Evolutionary conservation across 2,329 filamentous ascomycete species (phyloP).

Genomic region (Botryosphaeria agaves): DNA sequence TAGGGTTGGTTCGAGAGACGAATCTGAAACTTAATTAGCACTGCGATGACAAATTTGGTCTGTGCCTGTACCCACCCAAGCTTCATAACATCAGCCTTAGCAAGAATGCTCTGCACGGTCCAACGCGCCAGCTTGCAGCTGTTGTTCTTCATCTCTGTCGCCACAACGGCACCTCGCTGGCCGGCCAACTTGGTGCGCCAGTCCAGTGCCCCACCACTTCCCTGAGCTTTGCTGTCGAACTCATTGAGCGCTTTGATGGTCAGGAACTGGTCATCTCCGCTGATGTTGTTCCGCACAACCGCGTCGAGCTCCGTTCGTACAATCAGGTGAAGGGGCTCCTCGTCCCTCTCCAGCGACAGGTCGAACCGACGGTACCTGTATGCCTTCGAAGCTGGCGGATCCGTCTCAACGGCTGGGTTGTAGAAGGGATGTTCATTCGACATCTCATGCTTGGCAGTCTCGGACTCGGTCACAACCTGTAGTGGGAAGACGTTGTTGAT

Average conservation of each 20-base stretch:
- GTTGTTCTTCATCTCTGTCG: slow-evolving; percentile 99
- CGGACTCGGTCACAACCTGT: slow-evolving; percentile 78
- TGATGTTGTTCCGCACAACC: slow-evolving; percentile 86
- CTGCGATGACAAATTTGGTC: no score
- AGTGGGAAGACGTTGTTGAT: slow-evolving; percentile 99
- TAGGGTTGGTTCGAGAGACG: slow-evolving; percentile 85
- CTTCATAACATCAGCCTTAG: slow-evolving; percentile 97
- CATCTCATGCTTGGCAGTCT: slow-evolving; percentile 67
- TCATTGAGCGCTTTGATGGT: slow-evolving; percentile 96
- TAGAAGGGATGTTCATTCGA: slow-evolving; percentile 91
- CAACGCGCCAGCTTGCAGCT: slow-evolving; percentile 95
- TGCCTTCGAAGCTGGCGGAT: slow-evolving; percentile 84
- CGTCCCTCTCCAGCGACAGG: slow-evolving; percentile 74
- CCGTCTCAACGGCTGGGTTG: slow-evolving; percentile 80
- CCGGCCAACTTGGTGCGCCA: slow-evolving; percentile 91
- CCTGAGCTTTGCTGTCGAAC: slow-evolving; percentile 96
- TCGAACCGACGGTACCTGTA: slow-evolving; percentile 99
- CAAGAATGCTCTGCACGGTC: slow-evolving; percentile 93
- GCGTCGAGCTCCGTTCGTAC: slow-evolving; percentile 93
- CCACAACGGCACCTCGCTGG: slow-evolving; percentile 91
- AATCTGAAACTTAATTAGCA: no score
- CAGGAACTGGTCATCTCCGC: slow-evolving; percentile 77
- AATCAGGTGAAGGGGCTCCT: slow-evolving; percentile 82
- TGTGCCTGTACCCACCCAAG: no score
- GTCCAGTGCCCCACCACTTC: slow-evolving; percentile 85